Evolutionary conservation across 495 filamentous ascomycete species (phyloP).

Genomic region (Hyaloscypha variabilis): DNA sequence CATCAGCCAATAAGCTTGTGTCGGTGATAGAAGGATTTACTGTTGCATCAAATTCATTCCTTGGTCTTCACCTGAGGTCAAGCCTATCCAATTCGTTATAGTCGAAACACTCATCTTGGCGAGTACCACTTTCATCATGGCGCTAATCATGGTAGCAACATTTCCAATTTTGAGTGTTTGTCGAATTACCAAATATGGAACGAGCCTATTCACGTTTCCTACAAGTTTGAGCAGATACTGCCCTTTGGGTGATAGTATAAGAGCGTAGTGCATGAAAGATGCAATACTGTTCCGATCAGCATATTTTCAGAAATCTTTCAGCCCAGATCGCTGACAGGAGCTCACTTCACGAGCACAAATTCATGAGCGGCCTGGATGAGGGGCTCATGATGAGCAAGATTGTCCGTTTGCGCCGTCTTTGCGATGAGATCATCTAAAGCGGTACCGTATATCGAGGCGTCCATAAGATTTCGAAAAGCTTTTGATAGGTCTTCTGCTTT

Average conservation of each 20-base stretch:
- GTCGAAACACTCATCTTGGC: slow-evolving; percentile 64
- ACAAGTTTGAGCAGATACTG: slow-evolving; percentile 61
- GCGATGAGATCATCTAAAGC: slow-evolving; percentile 59
- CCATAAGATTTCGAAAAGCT: slow-evolving; percentile 60
- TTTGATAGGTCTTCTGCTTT: slow-evolving; percentile 52
- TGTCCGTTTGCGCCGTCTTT: slow-evolving; percentile 51
- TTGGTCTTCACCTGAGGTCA: slow-evolving; percentile 59
- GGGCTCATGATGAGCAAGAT: slow-evolving; percentile 57
- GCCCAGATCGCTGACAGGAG: slow-evolving; percentile 1
- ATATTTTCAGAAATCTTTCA: not conserved
- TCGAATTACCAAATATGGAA: slow-evolving; percentile 61
- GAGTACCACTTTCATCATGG: slow-evolving; percentile 61
- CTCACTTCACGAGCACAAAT: slow-evolving; percentile 56
- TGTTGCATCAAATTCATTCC: slow-evolving; percentile 70
- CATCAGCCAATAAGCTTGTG: not conserved
- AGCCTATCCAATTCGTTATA: slow-evolving; percentile 67
- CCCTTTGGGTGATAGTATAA: slow-evolving; percentile 64
- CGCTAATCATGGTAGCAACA: slow-evolving; percentile 69
- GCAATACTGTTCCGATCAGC: slow-evolving; percentile 47
- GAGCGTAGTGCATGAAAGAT: slow-evolving; percentile 63
- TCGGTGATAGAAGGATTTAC: slow-evolving; percentile 32
- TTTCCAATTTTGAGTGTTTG: slow-evolving; percentile 69
- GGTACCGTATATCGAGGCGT: slow-evolving; percentile 59
- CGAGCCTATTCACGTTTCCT: slow-evolving; percentile 56
- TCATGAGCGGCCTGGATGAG: slow-evolving; percentile 59